Conservation (phyloP, 177 flowering plant genomes). For the Tripterygium wilfordii region DNA sequence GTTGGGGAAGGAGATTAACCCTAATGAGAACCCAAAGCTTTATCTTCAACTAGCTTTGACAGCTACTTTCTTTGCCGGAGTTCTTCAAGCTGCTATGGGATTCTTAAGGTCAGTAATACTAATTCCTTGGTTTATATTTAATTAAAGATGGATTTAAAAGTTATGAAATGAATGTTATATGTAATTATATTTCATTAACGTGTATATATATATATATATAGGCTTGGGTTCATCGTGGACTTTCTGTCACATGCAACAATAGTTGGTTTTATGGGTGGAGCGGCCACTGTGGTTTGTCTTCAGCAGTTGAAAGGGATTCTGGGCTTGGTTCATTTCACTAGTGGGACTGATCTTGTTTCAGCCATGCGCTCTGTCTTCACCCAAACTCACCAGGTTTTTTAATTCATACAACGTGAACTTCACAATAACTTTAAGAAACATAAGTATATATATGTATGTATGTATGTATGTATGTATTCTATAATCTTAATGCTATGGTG, state of each 20-base stretch:
- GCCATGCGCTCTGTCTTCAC: conserved; percentile 49
- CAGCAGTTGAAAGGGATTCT: conserved; percentile 59
- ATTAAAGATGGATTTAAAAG: not conserved
- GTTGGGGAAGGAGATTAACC: conserved; percentile 37
- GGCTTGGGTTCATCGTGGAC: conserved; percentile 64
- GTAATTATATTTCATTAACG: too few species aligned
- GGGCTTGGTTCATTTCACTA: conserved; percentile 51
- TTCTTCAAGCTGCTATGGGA: conserved; percentile 49
- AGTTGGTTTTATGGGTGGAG: conserved; percentile 59
- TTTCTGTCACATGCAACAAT: conserved; percentile 52
- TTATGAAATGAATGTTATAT: too few species aligned
- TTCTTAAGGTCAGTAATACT: conserved; percentile 32
- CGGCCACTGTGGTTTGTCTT: conserved; percentile 52
- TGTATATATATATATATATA: conserved; percentile 13
- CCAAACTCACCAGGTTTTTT: conserved; percentile 48
- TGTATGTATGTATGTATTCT: too few species aligned
- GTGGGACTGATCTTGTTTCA: conserved; percentile 43
- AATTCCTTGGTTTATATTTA: not conserved
- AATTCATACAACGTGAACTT: not conserved
- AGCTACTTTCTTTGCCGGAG: conserved; percentile 59
- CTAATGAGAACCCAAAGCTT: conserved; percentile 23
- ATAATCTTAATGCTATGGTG: too few species aligned
- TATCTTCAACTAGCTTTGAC: conserved; percentile 48
- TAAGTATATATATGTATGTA: too few species aligned
- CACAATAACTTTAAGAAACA: too few species aligned